Evolutionary conservation across 805 yeast species (phyloP), one percentile per base, ranked within the genome.

Genomic region (Candida incommunis): DNA sequence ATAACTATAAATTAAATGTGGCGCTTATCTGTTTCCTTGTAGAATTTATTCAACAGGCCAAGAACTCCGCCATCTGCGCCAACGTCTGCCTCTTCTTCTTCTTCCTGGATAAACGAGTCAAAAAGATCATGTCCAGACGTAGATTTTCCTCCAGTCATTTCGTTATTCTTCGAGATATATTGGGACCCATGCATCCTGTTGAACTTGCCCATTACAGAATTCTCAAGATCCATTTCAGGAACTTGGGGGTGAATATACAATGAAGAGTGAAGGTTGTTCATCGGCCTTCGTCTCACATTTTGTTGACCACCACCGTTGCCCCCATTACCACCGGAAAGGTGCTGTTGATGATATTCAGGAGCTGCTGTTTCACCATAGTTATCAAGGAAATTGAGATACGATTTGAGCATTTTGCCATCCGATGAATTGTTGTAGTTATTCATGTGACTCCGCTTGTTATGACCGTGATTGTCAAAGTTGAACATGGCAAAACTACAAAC

Each of bases 401-500:
- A 85, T 54, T 85, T 85, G 64, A 85, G 76, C 96, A 90, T 88
- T 59, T 90, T 88, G 50, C 80, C 87, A 54, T 87, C 92, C 0
- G 75, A 69, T 1, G 70, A 53, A 46, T 69, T 68, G 50, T 72
- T 70, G 43, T 59, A 59, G 37, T 68, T 65, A 37, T 64, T 60
- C 46, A 48, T 64, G 45, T 60, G 62, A 20, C 65, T 67, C 20
- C 58, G 51, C 22, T 51, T 49, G 18, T 72, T 70, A n/a, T n/a
- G n/a, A n/a, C n/a, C n/a, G n/a, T n/a, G n/a, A 50, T 75, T 76
- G 49, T 80, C 87, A 50, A 82, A 76, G 52, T 85, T 81, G 63
- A 92, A 92, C 79, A 85, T 84, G 2, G 97, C 97, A 69, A 80
- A 86, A 24, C 85, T 80, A 58, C 97, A 90, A 31, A 92, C 95